phyloP scores from a whole-genome alignment of 2,329 filamentous ascomycete species.

The Phoma herbarum region DNA sequence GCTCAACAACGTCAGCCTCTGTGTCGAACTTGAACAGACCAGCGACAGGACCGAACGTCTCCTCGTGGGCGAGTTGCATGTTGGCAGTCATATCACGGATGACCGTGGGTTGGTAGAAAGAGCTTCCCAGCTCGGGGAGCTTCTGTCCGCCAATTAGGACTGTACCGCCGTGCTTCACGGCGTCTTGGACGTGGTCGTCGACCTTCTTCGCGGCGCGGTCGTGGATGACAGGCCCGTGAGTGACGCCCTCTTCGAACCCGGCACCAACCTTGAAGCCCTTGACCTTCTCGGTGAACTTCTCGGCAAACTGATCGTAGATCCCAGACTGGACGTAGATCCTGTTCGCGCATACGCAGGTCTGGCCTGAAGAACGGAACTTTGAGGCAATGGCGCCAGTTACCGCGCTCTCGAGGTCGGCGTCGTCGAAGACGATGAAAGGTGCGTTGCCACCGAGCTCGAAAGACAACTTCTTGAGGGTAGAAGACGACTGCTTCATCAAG shows the following conservation, averaged over 20 bases:
- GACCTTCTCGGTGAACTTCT: slow-evolving; percentile 75
- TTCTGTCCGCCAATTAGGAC: slow-evolving; percentile 66
- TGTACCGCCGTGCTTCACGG: slow-evolving; percentile 44
- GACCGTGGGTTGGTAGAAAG: slow-evolving; percentile 92
- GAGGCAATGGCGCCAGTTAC: slow-evolving; percentile 83
- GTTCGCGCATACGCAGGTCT: slow-evolving; percentile 88
- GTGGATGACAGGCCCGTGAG: slow-evolving; percentile 87
- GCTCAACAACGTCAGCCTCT: slow-evolving; percentile 84
- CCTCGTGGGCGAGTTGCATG: slow-evolving; percentile 85
- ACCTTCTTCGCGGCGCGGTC: slow-evolving; percentile 68
- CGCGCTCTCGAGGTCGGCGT: slow-evolving; percentile 86
- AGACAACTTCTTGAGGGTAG: slow-evolving; percentile 84
- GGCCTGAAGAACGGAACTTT: slow-evolving; percentile 94
- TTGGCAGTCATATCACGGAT: slow-evolving; percentile 84
- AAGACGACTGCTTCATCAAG: slow-evolving; percentile 88
- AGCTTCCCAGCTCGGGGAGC: slow-evolving; percentile 76
- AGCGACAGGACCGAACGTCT: slow-evolving; percentile 95
- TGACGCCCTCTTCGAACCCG: slow-evolving; percentile 74
- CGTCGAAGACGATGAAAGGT: slow-evolving; percentile 96
- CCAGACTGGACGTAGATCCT: slow-evolving; percentile 80
- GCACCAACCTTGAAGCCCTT: slow-evolving; percentile 77
- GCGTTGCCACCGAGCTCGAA: slow-evolving; percentile 95
- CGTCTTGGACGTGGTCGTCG: slow-evolving; percentile 49
- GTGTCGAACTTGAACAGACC: slow-evolving; percentile 88
- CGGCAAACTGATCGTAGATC: slow-evolving; percentile 78